Conservation (phyloP, 75 land plant genomes). For the Selaginella moellendorffii region DNA sequence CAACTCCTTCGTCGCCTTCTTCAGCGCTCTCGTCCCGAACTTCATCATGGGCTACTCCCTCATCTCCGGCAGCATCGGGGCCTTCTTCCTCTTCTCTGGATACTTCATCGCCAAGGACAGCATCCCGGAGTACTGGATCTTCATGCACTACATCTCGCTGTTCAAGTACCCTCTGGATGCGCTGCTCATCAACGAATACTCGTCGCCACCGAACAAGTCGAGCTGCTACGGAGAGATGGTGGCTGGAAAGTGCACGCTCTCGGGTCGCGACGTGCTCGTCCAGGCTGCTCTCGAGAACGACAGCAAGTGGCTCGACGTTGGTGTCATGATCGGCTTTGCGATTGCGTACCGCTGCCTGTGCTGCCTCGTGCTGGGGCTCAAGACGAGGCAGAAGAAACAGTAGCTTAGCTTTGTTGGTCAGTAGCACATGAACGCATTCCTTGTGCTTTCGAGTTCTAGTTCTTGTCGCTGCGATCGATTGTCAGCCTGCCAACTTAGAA, state of each 20-base stretch:
- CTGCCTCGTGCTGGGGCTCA: constrained; percentile 41
- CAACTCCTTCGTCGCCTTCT: constrained; percentile 71
- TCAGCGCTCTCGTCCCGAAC: constrained; percentile 62
- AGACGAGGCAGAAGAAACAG: constrained; percentile 2
- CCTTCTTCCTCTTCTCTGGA: constrained; percentile 85
- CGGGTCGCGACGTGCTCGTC: constrained; percentile 39
- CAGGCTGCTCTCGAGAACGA: constrained; percentile 31
- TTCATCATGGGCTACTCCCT: constrained; percentile 73
- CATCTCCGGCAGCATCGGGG: constrained; percentile 39
- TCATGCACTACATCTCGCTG: constrained; percentile 71
- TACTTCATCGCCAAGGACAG: constrained; percentile 61
- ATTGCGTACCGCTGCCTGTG: constrained; percentile 53
- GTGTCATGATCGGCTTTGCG: constrained; percentile 48
- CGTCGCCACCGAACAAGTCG: constrained; percentile 7
- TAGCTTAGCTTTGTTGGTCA: no score
- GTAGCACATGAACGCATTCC: no score
- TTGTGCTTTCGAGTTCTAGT: no score
- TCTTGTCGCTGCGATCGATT: no score
- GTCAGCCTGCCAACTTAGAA: no score
- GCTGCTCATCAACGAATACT: constrained; percentile 56
- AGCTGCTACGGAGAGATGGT: constrained; percentile 20
- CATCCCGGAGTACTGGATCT: constrained; percentile 80
- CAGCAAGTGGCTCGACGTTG: constrained; percentile 46
- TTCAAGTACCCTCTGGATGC: constrained; percentile 91
- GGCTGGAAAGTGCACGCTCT: constrained; percentile 44